Evolutionary conservation across 495 filamentous ascomycete genomes (phyloP), one percentile per base, ranked within the genome.

Genomic region (Poronia punctata): DNA sequence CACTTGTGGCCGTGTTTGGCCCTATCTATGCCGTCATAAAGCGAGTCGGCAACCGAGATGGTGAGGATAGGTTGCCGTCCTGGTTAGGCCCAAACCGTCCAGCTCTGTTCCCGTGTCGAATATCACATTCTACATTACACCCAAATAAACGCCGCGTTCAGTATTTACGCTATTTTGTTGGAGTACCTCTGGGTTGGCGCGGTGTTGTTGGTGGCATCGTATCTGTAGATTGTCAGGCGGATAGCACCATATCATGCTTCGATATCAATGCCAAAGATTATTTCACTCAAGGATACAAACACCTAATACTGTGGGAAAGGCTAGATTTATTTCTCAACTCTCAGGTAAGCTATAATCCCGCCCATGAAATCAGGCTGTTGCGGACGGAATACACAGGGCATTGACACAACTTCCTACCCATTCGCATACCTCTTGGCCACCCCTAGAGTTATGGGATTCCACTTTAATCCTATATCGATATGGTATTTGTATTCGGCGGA

Each of bases 391-490:
- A 33, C 49, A 4, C 39, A 79, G 70, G 67, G 65, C 11, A 62
- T 74, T 35, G 64, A 76, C 43, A 57, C 64, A 31, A 44, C 57
- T n/a, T 56, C 56, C 43, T 84, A 70, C 38, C 75, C 80, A 5
- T 65, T 76, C 54, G 80, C 78, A 7, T 89, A 87, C 56, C 59
- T 88, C 26, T 61, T 83, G 20, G 81, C 82, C 10, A 79, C 82
- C 5, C 76, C 85, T 9, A 67, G 70, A 18, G 83, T 86, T 43
- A 57, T 84, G 4, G 79, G 80, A 11, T 84, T 83, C 53, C 75
- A 75, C 11, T 85, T 84, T 59, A 87, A 84, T 48, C 83, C 83
- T 0, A 80, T 86, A 10, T 86, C 79, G 7, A 84, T 87, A 59
- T 90, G 84, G 79, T 87, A 88, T 46, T 66, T 90, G 6, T 89